Base-by-base conservation (phyloP, 192 early-diverging fungal genomes). In the Coemansia sp. region DNA sequence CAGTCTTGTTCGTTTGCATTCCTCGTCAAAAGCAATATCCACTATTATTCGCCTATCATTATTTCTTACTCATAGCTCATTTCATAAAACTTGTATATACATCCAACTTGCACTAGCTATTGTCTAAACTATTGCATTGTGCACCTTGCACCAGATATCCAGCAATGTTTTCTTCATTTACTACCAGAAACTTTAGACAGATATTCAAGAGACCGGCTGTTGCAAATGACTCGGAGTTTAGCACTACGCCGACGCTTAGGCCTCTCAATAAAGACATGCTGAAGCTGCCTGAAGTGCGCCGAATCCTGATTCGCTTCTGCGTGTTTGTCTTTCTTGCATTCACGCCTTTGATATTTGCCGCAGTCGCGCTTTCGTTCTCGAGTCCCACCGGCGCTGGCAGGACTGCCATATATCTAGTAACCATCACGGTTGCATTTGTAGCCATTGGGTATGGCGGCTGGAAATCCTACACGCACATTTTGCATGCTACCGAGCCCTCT, bases 271-370 rank as follows among this genome's bases (percentile, higher is more conserved):
- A 2, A 9, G 27, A 10, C 0, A 47, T 47, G 45, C 45, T 47
- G 26, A 29, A 47, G 27, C 26, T 38, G 40, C 46, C 56, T 17
- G 48, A 58, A 13, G 56, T 26, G 21, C 56, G 56, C 36, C 22
- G 18, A 30, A 13, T 50, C 17, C 18, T 50, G 18, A 50, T 50
- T 36, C 22, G 46, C 19, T 50, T 21, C 17, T 21, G 26, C 32
- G 27, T 58, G 15, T 19, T 58, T n/a, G 14, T 36, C 15, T n/a
- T 58, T 9, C 56, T 58, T 2, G 34, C 46, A 25, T 67, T 74
- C 23, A 35, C 57, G 10, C 70, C 70, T 11, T 31, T 74, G 15
- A 63, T 74, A 27, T 62, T 74, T 41, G 51, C 58, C 5, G 70
- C 55, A 0, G 53, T 74, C 21, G 64, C 65, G 7, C 39, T 74